A percentile compares a stretch with the other conserved stretches of the same genome.
Conservation (phyloP, 805 yeast species). For the Cyberlindnera nakhonratchasimensis region DNA sequence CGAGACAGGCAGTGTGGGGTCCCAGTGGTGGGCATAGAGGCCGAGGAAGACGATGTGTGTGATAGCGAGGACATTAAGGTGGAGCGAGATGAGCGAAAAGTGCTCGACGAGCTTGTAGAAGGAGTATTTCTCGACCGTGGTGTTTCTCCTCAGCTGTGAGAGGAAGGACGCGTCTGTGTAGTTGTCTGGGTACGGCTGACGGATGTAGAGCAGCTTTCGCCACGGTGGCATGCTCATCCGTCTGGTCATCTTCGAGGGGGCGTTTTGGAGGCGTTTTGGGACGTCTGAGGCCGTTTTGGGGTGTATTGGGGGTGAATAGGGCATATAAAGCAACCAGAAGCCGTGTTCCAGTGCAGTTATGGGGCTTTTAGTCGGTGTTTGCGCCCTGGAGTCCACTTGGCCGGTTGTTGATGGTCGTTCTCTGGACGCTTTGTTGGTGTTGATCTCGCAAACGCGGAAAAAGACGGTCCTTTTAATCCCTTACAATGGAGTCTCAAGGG, state of each 20-base stretch:
- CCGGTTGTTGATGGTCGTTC: too few species aligned
- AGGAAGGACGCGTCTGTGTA: conserved; percentile 80
- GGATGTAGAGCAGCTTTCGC: conserved; percentile 81
- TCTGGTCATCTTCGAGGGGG: not conserved
- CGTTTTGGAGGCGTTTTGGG: too few species aligned
- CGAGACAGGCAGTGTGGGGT: conserved; percentile 42
- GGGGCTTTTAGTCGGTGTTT: too few species aligned
- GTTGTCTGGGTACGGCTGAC: conserved; percentile 87
- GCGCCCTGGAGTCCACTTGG: too few species aligned
- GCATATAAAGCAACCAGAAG: too few species aligned
- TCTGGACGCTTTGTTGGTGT: too few species aligned
- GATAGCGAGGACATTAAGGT: conserved; percentile 58
- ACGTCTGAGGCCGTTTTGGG: too few species aligned
- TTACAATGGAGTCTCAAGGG: too few species aligned
- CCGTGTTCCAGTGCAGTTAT: too few species aligned
- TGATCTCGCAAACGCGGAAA: too few species aligned
- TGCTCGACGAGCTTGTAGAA: conserved; percentile 65
- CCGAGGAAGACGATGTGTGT: conserved; percentile 70
- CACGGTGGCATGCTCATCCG: conserved; percentile 44
- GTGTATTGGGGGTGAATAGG: too few species aligned
- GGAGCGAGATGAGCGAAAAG: conserved; percentile 63
- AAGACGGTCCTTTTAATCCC: too few species aligned
- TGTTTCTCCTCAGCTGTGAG: conserved; percentile 73
- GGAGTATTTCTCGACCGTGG: conserved; percentile 67
- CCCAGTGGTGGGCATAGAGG: conserved; percentile 47